phyloP scores from a whole-genome alignment of 225 moss, liverwort and hornwort species.

The Thuidium tamariscinum region DNA sequence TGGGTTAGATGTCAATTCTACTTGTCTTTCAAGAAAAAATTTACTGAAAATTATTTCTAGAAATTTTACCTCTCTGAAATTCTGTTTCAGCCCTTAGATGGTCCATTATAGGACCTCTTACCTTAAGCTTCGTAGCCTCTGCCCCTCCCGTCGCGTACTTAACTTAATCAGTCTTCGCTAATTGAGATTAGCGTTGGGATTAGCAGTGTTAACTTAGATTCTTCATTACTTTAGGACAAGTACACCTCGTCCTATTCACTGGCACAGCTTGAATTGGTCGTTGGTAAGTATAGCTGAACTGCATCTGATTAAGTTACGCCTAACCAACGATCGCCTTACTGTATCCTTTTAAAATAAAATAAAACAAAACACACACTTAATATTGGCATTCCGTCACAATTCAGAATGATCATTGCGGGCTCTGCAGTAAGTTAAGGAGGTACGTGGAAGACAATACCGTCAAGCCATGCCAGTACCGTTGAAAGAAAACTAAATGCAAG shows the following conservation, averaged over 20 bases:
- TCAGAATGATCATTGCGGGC: not conserved
- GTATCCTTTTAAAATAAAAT: too few species aligned
- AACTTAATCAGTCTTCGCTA: not conserved
- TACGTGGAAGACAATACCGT: not conserved
- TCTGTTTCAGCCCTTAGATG: too few species aligned
- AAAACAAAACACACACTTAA: too few species aligned
- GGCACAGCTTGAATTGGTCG: not conserved
- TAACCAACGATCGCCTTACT: too few species aligned
- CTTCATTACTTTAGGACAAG: not conserved
- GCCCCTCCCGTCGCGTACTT: not conserved
- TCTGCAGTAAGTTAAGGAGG: not conserved
- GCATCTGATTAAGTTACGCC: too few species aligned
- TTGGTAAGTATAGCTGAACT: not conserved
- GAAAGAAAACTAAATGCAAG: not conserved
- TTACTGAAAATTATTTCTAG: too few species aligned
- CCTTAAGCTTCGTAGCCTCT: not conserved
- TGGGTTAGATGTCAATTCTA: too few species aligned
- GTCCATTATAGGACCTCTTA: too few species aligned
- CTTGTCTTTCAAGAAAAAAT: too few species aligned
- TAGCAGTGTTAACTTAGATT: too few species aligned
- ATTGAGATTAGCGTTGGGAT: not conserved
- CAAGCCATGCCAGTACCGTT: too few species aligned
- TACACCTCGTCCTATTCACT: not conserved
- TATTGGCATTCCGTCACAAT: not conserved
- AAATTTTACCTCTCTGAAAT: too few species aligned